phyloP scores from a whole-genome alignment of 805 yeast species.

The Pichia paraexigua region DNA sequence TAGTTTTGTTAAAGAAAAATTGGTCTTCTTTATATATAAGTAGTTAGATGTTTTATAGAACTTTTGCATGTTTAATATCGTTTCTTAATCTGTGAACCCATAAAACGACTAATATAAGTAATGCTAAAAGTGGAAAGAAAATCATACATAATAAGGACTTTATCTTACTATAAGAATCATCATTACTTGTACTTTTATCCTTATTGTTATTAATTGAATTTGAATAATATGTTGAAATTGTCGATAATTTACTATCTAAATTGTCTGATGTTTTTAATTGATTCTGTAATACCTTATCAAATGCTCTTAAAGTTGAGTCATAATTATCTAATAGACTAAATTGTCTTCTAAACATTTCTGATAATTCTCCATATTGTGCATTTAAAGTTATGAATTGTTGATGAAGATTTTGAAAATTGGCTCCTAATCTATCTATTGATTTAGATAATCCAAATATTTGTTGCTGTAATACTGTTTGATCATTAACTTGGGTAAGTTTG shows the following conservation, averaged over 20 bases:
- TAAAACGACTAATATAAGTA: constrained; percentile 34
- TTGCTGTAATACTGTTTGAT: constrained; percentile 3
- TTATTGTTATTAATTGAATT: not conserved
- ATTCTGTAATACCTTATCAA: constrained; percentile 11
- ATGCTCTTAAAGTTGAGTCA: constrained; percentile 10
- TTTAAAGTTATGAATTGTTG: constrained; percentile 4
- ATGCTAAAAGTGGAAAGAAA: constrained; percentile 32
- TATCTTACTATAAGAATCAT: constrained; percentile 2
- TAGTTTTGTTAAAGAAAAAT: not conserved
- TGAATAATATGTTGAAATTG: constrained; percentile 1
- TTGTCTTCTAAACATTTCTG: constrained; percentile 11
- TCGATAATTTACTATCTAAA: constrained; percentile 9
- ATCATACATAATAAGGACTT: constrained; percentile 16
- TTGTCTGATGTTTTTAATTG: constrained; percentile 10
- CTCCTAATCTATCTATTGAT: constrained; percentile 4
- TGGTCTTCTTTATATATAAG: not conserved
- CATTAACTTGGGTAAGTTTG: not conserved
- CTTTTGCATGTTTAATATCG: constrained; percentile 55
- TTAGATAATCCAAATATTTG: constrained; percentile 4
- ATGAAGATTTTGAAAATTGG: constrained; percentile 4
- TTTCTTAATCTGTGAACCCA: constrained; percentile 48
- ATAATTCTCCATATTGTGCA: constrained; percentile 7
- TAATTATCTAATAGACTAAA: constrained; percentile 11
- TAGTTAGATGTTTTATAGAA: constrained; percentile 31
- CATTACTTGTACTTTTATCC: not conserved